Percentiles rank a stretch among this genome's conserved stretches.
These are phyloP conservation scores for Choiromyces venosus DNA, from an alignment of 495 filamentous ascomycete genomes.

Conservation along the genomic window DNA sequence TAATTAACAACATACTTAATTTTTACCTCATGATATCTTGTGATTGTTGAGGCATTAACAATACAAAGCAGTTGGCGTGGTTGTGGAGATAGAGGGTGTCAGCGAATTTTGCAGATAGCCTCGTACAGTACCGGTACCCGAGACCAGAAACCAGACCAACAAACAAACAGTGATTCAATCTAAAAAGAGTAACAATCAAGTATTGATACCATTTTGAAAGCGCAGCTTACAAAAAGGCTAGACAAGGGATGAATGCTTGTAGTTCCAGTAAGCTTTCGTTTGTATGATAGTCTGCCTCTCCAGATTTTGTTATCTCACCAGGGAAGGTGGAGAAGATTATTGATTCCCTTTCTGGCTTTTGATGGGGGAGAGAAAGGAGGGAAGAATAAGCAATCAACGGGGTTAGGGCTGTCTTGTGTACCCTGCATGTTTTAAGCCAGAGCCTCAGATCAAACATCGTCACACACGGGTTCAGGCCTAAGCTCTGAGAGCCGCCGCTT, in stretches of 20 bases:
- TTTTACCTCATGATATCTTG: too few relatives aligned
- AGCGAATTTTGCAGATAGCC: too few relatives aligned
- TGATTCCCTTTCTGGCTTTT: background rate
- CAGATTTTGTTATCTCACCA: background rate
- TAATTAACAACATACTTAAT: too few relatives aligned
- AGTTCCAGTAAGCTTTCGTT: background rate
- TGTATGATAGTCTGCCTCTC: background rate
- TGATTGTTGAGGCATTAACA: too few relatives aligned
- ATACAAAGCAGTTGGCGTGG: too few relatives aligned
- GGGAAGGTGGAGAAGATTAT: background rate
- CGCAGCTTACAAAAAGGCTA: background rate
- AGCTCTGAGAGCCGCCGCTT: background rate
- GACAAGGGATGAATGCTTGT: background rate
- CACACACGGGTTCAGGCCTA: background rate
- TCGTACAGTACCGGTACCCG: too few relatives aligned
- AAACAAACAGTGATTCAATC: background rate
- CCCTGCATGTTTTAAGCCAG: background rate
- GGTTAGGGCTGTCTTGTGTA: background rate
- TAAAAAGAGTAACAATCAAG: background rate
- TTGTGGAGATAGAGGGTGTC: too few relatives aligned
- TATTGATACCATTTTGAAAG: background rate
- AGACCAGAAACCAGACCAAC: background rate
- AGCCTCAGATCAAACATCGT: background rate
- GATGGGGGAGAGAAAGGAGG: background rate
- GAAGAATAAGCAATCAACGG: background rate